Evolutionary conservation across 106 monocot genomes (phyloP).

Genomic region (Dendrobium catenatum): DNA sequence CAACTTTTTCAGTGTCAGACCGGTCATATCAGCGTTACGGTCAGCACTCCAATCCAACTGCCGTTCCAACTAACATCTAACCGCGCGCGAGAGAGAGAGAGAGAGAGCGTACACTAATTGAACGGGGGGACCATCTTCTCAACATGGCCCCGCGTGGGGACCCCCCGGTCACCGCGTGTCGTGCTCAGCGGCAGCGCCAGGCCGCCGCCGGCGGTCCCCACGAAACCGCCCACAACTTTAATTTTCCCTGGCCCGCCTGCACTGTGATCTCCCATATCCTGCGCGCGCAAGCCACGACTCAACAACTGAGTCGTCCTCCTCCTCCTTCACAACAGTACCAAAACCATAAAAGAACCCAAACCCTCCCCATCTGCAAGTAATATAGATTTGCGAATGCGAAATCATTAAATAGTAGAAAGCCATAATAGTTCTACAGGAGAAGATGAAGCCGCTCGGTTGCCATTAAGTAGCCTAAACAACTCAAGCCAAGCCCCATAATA

Average conservation of each 20-base stretch:
- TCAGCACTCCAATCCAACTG: constrained; percentile 4
- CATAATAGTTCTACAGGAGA: no score
- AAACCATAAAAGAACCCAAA: no score
- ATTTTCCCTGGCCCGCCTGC: not conserved
- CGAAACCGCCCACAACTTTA: not conserved
- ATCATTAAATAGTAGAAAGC: no score
- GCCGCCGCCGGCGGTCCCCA: not conserved
- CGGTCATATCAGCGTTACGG: not conserved
- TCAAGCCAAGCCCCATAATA: no score
- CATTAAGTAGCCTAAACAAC: no score
- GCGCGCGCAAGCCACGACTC: no score
- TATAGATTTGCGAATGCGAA: no score
- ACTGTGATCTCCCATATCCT: not conserved
- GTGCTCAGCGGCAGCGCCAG: not conserved
- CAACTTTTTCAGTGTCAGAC: no score
- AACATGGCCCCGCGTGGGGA: not conserved
- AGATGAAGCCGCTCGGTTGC: no score
- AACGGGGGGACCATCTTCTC: not conserved
- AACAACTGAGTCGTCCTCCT: no score
- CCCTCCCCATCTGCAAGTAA: no score
- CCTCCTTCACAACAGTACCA: no score
- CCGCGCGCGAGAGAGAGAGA: not conserved
- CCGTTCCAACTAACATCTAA: constrained; percentile 11
- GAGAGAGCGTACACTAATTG: not conserved
- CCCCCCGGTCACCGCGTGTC: not conserved